phyloP scores from a whole-genome alignment of 2,329 filamentous ascomycete genomes.

The Hypoxylon rubiginosum region DNA sequence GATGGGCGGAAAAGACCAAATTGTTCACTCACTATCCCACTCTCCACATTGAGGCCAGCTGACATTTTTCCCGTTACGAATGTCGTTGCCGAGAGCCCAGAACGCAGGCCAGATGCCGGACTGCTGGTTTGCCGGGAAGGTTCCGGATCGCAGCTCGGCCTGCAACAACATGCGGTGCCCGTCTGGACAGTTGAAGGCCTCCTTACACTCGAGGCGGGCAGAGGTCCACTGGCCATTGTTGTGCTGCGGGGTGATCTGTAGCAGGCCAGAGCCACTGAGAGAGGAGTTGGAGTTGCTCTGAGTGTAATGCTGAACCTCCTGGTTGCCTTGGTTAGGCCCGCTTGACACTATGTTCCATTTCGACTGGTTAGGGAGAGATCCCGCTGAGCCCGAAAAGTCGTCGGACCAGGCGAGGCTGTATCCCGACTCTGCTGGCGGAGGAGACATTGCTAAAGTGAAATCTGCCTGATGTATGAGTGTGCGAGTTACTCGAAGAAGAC shows the following conservation, averaged over 20 bases:
- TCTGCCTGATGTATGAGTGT: neutral
- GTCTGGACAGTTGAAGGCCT: conserved; percentile 38
- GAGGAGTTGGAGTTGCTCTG: conserved; percentile 32
- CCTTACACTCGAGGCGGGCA: conserved; percentile 40
- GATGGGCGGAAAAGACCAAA: neutral
- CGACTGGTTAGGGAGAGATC: conserved; percentile 29
- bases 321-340: conserved; percentile 38
- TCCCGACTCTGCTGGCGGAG: conserved; percentile 23
- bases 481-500: neutral
- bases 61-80: conserved; percentile 32
- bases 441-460: conserved; percentile 15
- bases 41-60: conserved; percentile 41
- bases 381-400: conserved; percentile 35
- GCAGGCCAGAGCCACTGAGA: conserved; percentile 26
- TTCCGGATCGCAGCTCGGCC: conserved; percentile 37
- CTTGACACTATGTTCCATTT: conserved; percentile 39
- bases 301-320: conserved; percentile 40
- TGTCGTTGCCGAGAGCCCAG: conserved; percentile 41
- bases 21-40: conserved; percentile 36
- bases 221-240: conserved; percentile 39
- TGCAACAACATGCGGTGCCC: conserved; percentile 38
- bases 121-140: conserved; percentile 31
- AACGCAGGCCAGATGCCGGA: conserved; percentile 44
- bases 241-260: conserved; percentile 41
- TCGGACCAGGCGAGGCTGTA: conserved; percentile 38